Percentiles rank a stretch among this genome's conserved stretches.
These are phyloP conservation scores for Cladosporium sp. DNA, from an alignment of 2,329 filamentous ascomycete species.

Conservation along the genomic window DNA sequence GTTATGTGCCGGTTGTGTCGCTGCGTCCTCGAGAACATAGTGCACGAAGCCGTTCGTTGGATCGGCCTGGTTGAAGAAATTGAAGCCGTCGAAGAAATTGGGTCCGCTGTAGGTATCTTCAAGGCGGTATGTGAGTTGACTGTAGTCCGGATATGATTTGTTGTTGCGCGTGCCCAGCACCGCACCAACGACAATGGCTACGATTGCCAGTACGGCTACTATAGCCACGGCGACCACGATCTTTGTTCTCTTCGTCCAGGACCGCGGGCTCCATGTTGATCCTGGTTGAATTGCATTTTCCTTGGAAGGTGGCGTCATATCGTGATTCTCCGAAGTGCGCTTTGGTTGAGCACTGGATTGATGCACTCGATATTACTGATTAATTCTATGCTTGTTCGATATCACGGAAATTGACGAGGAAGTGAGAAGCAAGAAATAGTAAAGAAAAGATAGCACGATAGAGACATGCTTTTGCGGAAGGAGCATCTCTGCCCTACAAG, in stretches of 20 bases:
- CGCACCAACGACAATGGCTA: constrained; percentile 33
- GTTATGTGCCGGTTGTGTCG: constrained; percentile 30
- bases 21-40: constrained; percentile 40
- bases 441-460: not conserved
- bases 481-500: constrained; percentile 1
- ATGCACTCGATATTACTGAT: not conserved
- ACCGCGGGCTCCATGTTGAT: constrained; percentile 33
- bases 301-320: constrained; percentile 8
- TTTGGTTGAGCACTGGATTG: not conserved
- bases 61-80: constrained; percentile 51
- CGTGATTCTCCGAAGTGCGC: not conserved
- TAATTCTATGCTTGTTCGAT: not conserved
- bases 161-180: constrained; percentile 30
- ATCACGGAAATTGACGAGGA: not conserved
- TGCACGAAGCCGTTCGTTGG: constrained; percentile 56
- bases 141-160: constrained; percentile 34
- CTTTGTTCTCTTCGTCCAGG: constrained; percentile 30
- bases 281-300: not conserved
- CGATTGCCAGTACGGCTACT: constrained; percentile 24
- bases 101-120: constrained; percentile 44
- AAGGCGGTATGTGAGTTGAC: constrained; percentile 31
- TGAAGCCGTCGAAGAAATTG: constrained; percentile 53
- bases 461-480: not conserved
- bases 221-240: constrained; percentile 23
- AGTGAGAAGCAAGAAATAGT: not conserved